phyloP scores from a whole-genome alignment of 257 asterid genomes.

The Fraxinus americana region DNA sequence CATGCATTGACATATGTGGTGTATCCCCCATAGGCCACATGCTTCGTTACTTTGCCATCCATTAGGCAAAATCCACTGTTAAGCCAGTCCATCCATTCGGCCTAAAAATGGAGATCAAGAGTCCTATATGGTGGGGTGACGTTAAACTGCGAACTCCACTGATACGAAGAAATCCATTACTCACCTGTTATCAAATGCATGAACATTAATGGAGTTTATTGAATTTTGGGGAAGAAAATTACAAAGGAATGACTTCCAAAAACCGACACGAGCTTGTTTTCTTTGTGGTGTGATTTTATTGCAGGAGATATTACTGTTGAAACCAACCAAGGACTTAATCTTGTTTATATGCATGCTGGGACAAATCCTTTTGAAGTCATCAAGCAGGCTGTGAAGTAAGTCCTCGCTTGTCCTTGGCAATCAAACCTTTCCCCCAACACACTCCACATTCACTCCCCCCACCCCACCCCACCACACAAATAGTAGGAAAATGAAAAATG shows the following conservation, averaged over 20 bases:
- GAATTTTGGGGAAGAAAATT: slow-evolving; percentile 30
- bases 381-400: slow-evolving; percentile 90
- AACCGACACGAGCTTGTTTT: slow-evolving; percentile 33
- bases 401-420: neutral
- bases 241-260: slow-evolving; percentile 21
- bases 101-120: slow-evolving; percentile 26
- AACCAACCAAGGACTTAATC: slow-evolving; percentile 88
- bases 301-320: slow-evolving; percentile 88
- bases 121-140: slow-evolving; percentile 24
- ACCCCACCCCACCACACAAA: too few species aligned
- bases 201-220: slow-evolving; percentile 25
- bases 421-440: too few species aligned
- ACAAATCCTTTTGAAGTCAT: slow-evolving; percentile 93
- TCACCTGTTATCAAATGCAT: slow-evolving; percentile 27
- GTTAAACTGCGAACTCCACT: slow-evolving; percentile 28
- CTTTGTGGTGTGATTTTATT: slow-evolving; percentile 34
- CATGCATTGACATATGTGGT: slow-evolving; percentile 18
- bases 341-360: slow-evolving; percentile 91
- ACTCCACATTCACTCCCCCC: neutral
- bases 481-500: too few species aligned
- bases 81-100: slow-evolving; percentile 29
- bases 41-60: slow-evolving; percentile 9
- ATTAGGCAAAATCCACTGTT: slow-evolving; percentile 18
- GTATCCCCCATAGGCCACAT: neutral
- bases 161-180: slow-evolving; percentile 29